A percentile compares a stretch with the other conserved stretches of the same genome.
phyloP scores from a whole-genome alignment of 768 basidiomycete genomes.

The Serendipita vermifera region DNA sequence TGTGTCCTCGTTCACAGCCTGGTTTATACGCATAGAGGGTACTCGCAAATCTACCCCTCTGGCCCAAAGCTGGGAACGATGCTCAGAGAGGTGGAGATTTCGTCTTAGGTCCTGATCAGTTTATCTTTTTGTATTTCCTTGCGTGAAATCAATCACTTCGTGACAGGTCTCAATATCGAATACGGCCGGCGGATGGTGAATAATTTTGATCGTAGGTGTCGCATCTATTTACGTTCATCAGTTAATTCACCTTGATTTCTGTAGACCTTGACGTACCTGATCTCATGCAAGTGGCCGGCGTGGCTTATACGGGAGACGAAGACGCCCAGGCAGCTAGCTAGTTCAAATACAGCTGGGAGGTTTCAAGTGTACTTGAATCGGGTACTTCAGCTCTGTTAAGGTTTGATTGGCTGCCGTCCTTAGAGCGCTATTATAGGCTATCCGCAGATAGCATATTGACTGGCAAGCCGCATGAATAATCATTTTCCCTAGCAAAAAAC shows the following conservation, averaged over 20 bases:
- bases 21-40: background rate
- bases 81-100: conserved; percentile 54
- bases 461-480: too few species aligned
- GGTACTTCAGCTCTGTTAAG: too few species aligned
- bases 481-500: too few species aligned
- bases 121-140: conserved; percentile 6
- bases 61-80: conserved; percentile 32
- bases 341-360: too few species aligned
- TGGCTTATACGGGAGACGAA: conserved; percentile 14
- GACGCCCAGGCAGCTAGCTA: too few species aligned
- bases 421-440: too few species aligned
- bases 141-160: background rate
- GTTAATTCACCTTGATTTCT: too few species aligned
- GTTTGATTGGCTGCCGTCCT: too few species aligned
- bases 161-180: conserved; percentile 7
- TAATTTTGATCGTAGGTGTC: conserved; percentile 44
- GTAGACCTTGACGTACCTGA: conserved; percentile 39
- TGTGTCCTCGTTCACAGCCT: background rate
- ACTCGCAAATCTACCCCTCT: background rate
- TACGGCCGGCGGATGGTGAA: conserved; percentile 49
- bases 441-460: too few species aligned
- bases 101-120: conserved; percentile 46
- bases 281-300: conserved; percentile 34
- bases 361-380: too few species aligned
- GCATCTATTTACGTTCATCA: background rate